Base-by-base conservation (phyloP, 257 asterid species). In the Cinchona pubescens region DNA sequence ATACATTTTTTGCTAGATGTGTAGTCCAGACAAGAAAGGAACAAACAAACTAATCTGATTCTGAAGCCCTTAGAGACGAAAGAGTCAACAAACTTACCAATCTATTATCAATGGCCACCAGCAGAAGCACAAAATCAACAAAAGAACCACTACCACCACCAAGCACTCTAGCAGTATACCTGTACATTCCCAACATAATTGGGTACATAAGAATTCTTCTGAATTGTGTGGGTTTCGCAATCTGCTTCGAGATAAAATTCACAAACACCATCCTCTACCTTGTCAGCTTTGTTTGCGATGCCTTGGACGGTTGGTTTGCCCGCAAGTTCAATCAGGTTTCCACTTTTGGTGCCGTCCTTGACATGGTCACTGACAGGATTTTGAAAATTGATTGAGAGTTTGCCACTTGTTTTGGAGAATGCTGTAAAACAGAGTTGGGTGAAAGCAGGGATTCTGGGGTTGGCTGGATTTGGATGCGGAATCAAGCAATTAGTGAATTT, bases 271-370 rank as follows among this genome's bases (percentile, higher is more conserved):
- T 89, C 75, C 90, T 95, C 71, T 95, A 95, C 86, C 88, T 95
- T 73, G 76, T 90, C 89, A 92, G 99, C 84, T 95, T 95, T 69
- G 96, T 91, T 19, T 95, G 97, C 76, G 99, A 95, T 85, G 97
- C 98, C 58, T 85, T 95, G 90, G 99, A 95, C 81, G 99, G 99
- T 77, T 91, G 92, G 90, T 92, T 88, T 84, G 99, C 99, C 18
- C 97, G 99, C 53, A 95, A 86, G 85, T 80, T 95, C 87, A 95
- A 92, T 85, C 99, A 92, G 90, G 98, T 90, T 85, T 95, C 99
- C 66, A 95, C 98, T 27, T 88, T 95, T 77, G 99, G 99, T 77
- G 98, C 99, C 65, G 96, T 92, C 80, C 83, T 94, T 74, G 99
- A 94, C 89, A 94, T 94, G 99, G 92, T 93, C 79, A 94, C 97